phyloP scores from a whole-genome alignment of 208 protist genomes.

The Porcisia deanei region DNA sequence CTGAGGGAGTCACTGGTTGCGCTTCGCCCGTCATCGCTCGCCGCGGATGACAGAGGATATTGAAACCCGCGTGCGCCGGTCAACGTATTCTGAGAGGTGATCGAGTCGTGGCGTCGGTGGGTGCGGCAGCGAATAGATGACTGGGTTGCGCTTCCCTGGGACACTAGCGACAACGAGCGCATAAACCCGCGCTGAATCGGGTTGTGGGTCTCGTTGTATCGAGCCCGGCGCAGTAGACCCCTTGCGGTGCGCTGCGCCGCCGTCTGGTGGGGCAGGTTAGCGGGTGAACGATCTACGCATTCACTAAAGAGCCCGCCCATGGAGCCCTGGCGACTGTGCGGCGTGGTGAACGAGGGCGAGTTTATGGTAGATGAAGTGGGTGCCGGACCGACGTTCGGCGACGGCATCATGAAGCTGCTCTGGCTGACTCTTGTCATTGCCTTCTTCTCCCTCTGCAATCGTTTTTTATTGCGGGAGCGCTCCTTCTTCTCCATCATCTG shows the following conservation, averaged over 20 bases:
- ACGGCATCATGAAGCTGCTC: slow-evolving; percentile 12
- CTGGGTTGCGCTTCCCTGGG: slow-evolving; percentile 25
- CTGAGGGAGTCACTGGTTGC: slow-evolving; percentile 29
- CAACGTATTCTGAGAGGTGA: slow-evolving; percentile 14
- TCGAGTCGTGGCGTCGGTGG: slow-evolving; percentile 28
- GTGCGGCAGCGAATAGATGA: slow-evolving; percentile 22
- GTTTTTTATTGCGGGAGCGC: slow-evolving; percentile 8
- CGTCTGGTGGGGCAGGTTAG: slow-evolving; percentile 15
- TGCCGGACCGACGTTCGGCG: slow-evolving; percentile 5
- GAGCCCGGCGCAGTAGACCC: slow-evolving; percentile 47
- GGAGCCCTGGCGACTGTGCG: slow-evolving; percentile 33
- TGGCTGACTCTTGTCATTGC: slow-evolving; percentile 10
- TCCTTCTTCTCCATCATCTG: slow-evolving; percentile 27
- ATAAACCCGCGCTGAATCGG: slow-evolving; percentile 7
- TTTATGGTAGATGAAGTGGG: slow-evolving; percentile 21
- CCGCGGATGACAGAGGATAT: slow-evolving; percentile 28
- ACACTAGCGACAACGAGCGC: slow-evolving; percentile 20
- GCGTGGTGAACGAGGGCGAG: slow-evolving; percentile 28
- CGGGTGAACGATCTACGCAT: slow-evolving; percentile 11
- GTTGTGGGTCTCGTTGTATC: slow-evolving; percentile 47
- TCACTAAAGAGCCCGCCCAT: slow-evolving; percentile 13
- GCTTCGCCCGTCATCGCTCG: slow-evolving; percentile 31
- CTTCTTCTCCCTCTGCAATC: slow-evolving; percentile 5
- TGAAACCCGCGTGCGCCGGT: slow-evolving; percentile 31
- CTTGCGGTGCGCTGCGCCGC: slow-evolving; percentile 47